Base-by-base conservation (phyloP, 2,329 filamentous ascomycete genomes). In the Stachybotrys echinatus region DNA sequence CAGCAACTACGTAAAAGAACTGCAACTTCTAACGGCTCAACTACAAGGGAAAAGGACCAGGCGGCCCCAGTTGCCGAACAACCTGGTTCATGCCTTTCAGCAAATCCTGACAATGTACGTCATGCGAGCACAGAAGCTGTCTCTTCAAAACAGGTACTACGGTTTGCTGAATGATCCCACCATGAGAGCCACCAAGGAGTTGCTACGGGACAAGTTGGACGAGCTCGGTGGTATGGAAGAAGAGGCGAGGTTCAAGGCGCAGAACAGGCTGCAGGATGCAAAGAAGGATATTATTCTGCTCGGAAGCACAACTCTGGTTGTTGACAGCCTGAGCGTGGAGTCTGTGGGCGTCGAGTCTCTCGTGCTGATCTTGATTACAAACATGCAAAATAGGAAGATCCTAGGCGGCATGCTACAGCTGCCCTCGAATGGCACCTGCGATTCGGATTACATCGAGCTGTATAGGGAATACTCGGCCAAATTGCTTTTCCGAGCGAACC, bases 241-340 rank as follows among this genome's bases (percentile, higher is more conserved):
- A 14, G 6, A 47, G 10, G 12, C 34, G 22, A 31, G 37, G 34
- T 45, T 40, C 17, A 17, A 18, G 20, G 17, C 38, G 47, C 23
- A 38, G 34, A 38, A 23, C 31, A n/a, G 23, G 12, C 52, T 58
- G 3, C 22, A 50, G 37, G 40, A 50, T 22, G 56, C 56, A 20
- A 53, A 51, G 27, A 48, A 54, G 39, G 58, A 58, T 43, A 50
- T 60, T 14, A 52, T 58, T 38, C 42, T 59, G 4, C 23, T 55
- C 5, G 49, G 49, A 6, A 52, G 47, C 19, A 56, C 50, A 4
- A 45, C 44, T 17, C 43, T 50, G 2, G 50, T 52, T 14, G 43
- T 51, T 7, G 46, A 50, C 42, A 22, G 45, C 31, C 47, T 52
- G 10, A 37, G 48, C 17, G 43, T 39, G 10, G 48, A 48, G 37